phyloP scores from a whole-genome alignment of 305 asterid genomes.

The Fraxinus albicans region DNA sequence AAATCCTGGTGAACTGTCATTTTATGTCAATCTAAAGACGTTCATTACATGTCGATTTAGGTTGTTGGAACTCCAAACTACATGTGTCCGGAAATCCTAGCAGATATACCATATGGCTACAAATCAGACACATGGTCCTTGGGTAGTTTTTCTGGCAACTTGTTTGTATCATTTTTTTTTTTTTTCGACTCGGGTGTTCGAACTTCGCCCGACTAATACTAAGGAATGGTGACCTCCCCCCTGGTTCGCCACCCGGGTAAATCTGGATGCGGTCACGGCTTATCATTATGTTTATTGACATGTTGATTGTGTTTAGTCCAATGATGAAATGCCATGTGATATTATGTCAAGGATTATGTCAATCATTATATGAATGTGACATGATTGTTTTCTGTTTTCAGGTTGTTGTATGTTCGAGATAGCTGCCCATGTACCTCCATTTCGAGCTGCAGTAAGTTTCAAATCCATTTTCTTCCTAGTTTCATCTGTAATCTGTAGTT shows the following conservation, averaged over 20 bases:
- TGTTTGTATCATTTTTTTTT: background rate
- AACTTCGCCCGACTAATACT: no score
- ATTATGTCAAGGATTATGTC: no score
- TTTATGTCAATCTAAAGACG: background rate
- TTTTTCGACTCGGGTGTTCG: no score
- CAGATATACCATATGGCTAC: constrained; percentile 85
- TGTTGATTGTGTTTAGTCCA: background rate
- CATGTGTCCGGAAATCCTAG: constrained; percentile 94
- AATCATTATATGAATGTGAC: no score
- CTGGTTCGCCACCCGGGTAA: no score
- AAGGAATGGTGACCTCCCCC: no score
- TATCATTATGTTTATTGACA: background rate
- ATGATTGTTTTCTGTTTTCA: background rate
- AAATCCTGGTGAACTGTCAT: background rate
- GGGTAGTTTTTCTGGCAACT: constrained; percentile 36
- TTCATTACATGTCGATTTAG: constrained; percentile 29
- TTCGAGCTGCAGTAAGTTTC: background rate
- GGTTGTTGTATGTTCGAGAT: constrained; percentile 1
- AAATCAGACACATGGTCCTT: constrained; percentile 93
- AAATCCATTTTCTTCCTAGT: background rate
- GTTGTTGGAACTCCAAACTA: constrained; percentile 91
- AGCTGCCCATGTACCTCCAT: constrained; percentile 2
- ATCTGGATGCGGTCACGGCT: no score
- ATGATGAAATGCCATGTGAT: no score
- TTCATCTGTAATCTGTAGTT: background rate